Percentiles rank a stretch among this genome's conserved stretches.
phyloP scores from a whole-genome alignment of 2,329 filamentous ascomycete species.

The Parafenestella ontariensis region DNA sequence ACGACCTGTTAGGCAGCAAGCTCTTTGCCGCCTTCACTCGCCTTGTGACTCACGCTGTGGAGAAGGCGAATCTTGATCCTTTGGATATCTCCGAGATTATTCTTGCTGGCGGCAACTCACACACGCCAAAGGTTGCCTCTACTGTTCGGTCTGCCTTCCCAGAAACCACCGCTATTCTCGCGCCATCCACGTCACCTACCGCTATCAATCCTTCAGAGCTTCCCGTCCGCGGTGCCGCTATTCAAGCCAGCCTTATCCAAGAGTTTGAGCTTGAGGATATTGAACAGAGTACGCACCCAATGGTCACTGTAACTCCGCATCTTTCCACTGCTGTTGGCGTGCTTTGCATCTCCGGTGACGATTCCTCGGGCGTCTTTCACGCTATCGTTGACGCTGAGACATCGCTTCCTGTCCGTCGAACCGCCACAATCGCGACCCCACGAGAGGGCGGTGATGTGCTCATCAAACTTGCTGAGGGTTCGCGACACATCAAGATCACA shows the following conservation, averaged over 20 bases:
- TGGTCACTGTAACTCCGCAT: slow-evolving; percentile 93
- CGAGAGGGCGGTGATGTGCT: slow-evolving; percentile 87
- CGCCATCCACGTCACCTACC: slow-evolving; percentile 77
- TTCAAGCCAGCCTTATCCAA: slow-evolving; percentile 92
- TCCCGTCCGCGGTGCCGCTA: slow-evolving; percentile 85
- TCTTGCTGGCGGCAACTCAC: slow-evolving; percentile 87
- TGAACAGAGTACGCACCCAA: slow-evolving; percentile 92
- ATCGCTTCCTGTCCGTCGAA: slow-evolving; percentile 85
- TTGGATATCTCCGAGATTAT: slow-evolving; percentile 96
- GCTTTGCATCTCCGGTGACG: slow-evolving; percentile 67
- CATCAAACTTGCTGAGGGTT: slow-evolving; percentile 86
- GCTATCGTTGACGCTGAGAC: slow-evolving; percentile 86
- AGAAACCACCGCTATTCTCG: slow-evolving; percentile 76
- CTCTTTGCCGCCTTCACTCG: slow-evolving; percentile 88
- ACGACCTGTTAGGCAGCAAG: slow-evolving; percentile 86
- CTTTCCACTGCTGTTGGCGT: slow-evolving; percentile 88
- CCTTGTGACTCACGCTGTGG: slow-evolving; percentile 81
- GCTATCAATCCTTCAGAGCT: slow-evolving; percentile 96
- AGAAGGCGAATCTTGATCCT: slow-evolving; percentile 91
- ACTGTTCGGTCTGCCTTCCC: slow-evolving; percentile 84
- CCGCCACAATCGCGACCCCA: slow-evolving; percentile 77
- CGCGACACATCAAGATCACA: slow-evolving; percentile 90
- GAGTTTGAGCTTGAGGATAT: slow-evolving; percentile 95
- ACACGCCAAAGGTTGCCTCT: slow-evolving; percentile 90
- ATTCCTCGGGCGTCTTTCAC: slow-evolving; percentile 73